phyloP scores from a whole-genome alignment of 2,329 filamentous ascomycete genomes.

The Beauveria caledonica region DNA sequence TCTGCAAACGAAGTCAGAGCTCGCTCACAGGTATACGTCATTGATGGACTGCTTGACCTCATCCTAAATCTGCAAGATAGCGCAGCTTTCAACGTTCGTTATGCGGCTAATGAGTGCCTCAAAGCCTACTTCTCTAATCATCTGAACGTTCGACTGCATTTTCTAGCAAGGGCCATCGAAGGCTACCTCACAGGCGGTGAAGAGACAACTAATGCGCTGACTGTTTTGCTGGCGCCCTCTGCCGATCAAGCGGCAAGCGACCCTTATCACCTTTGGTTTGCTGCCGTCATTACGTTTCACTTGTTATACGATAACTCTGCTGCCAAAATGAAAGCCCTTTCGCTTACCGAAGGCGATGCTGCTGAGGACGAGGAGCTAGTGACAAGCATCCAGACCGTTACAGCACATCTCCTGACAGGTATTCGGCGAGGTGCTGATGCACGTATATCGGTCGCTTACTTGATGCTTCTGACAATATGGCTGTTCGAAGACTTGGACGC shows the following conservation, averaged over 20 bases:
- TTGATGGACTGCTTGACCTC: constrained; percentile 83
- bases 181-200: constrained; percentile 71
- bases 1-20: constrained; percentile 39
- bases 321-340: constrained; percentile 72
- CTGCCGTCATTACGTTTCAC: constrained; percentile 78
- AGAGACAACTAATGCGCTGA: constrained; percentile 81
- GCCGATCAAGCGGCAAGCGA: constrained; percentile 57
- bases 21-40: constrained; percentile 69
- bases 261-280: constrained; percentile 85
- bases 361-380: constrained; percentile 89
- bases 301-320: constrained; percentile 71
- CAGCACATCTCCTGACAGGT: constrained; percentile 75
- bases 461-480: constrained; percentile 85
- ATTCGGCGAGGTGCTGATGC: constrained; percentile 70
- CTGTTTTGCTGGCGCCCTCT: constrained; percentile 64
- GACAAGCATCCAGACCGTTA: constrained; percentile 82
- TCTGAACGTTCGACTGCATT: constrained; percentile 72
- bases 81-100: constrained; percentile 68
- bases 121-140: constrained; percentile 88
- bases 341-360: constrained; percentile 81
- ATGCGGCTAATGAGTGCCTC: constrained; percentile 81
- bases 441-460: constrained; percentile 71
- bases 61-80: constrained; percentile 60
- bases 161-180: constrained; percentile 79
- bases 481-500: constrained; percentile 86